A percentile compares a stretch with the other conserved stretches of the same genome.
Conservation (phyloP, 345 rosid genomes). For the Leavenworthia alabamica region DNA sequence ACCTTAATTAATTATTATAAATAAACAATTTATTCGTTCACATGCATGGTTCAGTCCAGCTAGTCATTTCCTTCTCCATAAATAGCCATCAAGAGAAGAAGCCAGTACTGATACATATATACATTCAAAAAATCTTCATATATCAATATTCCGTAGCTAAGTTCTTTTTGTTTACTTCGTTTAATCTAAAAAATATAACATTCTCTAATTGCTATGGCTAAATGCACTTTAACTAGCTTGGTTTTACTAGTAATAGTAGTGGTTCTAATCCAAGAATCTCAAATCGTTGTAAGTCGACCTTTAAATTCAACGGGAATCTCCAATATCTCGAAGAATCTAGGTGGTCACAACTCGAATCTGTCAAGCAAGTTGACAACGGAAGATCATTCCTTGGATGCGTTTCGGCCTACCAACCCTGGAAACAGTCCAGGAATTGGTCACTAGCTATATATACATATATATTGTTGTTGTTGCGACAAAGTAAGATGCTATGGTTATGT, state of each 20-base stretch:
- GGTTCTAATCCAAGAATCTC: conserved; percentile 32
- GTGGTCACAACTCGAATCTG: not conserved
- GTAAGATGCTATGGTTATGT: not conserved
- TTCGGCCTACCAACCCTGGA: conserved; percentile 51
- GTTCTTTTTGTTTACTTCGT: not conserved
- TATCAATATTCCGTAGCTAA: not conserved
- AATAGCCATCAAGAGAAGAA: conserved; percentile 27
- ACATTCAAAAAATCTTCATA: not conserved
- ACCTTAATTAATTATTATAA: too few relatives aligned
- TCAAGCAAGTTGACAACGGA: conserved; percentile 18
- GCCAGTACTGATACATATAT: conserved; percentile 6
- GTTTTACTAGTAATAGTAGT: conserved; percentile 34
- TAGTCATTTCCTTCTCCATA: conserved; percentile 24
- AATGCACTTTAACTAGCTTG: conserved; percentile 26
- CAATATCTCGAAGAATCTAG: conserved; percentile 8
- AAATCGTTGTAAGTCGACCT: conserved; percentile 37
- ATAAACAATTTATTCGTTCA: not conserved
- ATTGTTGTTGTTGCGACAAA: conserved; percentile 1
- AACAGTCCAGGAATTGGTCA: conserved; percentile 67
- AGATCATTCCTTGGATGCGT: conserved; percentile 35
- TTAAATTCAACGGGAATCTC: conserved; percentile 15
- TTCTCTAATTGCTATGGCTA: conserved; percentile 34
- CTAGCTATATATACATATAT: conserved; percentile 18
- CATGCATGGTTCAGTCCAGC: conserved; percentile 28
- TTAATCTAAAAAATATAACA: not conserved